Percentiles rank a stretch among this genome's conserved stretches.
These are phyloP conservation scores for Mycena albidolilacea DNA, from an alignment of 768 basidiomycete species.

Conservation along the genomic window DNA sequence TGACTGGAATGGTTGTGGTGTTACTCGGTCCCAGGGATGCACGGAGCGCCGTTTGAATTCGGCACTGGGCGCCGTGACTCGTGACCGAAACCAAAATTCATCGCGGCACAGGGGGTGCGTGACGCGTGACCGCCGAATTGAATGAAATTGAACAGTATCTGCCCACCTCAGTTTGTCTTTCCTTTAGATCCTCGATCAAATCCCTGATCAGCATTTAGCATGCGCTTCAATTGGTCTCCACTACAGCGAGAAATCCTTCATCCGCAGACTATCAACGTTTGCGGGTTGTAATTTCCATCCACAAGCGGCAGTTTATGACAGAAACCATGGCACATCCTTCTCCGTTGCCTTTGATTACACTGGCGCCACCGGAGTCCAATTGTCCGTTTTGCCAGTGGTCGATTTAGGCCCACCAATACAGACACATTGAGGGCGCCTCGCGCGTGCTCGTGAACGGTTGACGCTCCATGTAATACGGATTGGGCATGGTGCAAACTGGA, in stretches of 20 bases:
- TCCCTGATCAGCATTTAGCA: constrained; percentile 10
- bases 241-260: constrained; percentile 18
- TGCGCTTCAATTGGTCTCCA: constrained; percentile 18
- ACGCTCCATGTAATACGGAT: constrained; percentile 19
- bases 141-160: too few relatives aligned
- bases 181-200: constrained; percentile 1
- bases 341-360: constrained; percentile 28
- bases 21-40: too few relatives aligned
- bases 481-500: constrained; percentile 20
- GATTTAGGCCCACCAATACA: neutral
- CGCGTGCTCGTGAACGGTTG: constrained; percentile 16
- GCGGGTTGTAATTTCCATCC: constrained; percentile 7
- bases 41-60: too few relatives aligned
- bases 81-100: too few relatives aligned
- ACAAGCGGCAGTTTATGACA: constrained; percentile 4
- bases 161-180: constrained; percentile 18
- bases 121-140: too few relatives aligned
- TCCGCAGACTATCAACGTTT: constrained; percentile 25
- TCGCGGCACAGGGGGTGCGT: too few relatives aligned
- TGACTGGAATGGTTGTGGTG: too few relatives aligned
- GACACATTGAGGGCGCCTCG: constrained; percentile 21
- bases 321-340: constrained; percentile 5
- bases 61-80: too few relatives aligned
- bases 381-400: neutral
- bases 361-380: constrained; percentile 10